phyloP scores from a whole-genome alignment of 2,329 filamentous ascomycete species.

The Pseudogymnoascus sp. region DNA sequence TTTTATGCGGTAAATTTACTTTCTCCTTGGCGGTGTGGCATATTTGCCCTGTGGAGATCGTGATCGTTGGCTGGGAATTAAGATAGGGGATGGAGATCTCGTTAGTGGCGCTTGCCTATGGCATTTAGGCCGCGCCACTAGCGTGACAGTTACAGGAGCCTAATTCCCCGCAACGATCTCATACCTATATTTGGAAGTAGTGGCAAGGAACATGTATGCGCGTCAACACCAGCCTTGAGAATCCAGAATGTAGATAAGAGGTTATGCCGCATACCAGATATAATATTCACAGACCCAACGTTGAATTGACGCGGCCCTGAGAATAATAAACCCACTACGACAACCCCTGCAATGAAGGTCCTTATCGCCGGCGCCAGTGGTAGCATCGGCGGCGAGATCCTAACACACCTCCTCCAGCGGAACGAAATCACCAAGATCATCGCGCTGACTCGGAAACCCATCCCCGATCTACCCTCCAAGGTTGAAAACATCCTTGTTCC shows the following conservation, averaged over 20 bases:
- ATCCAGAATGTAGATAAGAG: background rate
- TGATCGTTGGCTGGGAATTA: too few relatives aligned
- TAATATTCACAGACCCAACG: background rate
- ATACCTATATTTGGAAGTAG: background rate
- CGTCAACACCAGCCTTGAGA: background rate
- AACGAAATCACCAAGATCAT: constrained; percentile 27
- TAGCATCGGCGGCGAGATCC: constrained; percentile 29
- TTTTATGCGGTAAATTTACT: too few relatives aligned
- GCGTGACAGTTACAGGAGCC: background rate
- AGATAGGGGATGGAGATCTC: too few relatives aligned
- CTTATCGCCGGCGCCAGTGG: constrained; percentile 32
- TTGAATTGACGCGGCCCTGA: background rate
- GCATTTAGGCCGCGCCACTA: background rate
- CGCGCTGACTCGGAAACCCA: constrained; percentile 27
- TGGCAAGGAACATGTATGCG: background rate
- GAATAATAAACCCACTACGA: background rate
- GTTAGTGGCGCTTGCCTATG: background rate
- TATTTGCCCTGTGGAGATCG: too few relatives aligned
- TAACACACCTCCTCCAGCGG: constrained; percentile 29
- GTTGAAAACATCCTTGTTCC: constrained; percentile 20
- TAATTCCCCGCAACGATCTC: background rate
- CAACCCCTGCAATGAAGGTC: constrained; percentile 28
- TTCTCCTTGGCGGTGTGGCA: too few relatives aligned
- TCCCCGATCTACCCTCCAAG: constrained; percentile 22
- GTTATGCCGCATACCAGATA: background rate